Conservation (phyloP, 1,139 yeast species). For the Citeromyces hawaiiensis region DNA sequence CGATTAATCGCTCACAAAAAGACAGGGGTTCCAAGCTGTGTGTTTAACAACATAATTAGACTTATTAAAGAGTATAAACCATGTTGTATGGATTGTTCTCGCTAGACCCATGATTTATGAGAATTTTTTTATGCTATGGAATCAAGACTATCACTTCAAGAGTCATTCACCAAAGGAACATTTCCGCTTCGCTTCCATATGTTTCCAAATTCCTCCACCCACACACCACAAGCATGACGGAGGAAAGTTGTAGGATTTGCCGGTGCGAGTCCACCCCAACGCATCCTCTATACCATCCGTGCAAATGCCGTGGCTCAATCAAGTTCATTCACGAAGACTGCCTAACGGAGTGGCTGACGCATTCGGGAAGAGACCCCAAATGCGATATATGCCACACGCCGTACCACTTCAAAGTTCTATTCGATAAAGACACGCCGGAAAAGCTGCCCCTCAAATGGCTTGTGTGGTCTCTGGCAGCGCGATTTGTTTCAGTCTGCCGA, state of each 20-base stretch:
- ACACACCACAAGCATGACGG: constrained; percentile 12
- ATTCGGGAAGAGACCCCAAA: constrained; percentile 43
- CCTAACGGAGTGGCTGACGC: constrained; percentile 74
- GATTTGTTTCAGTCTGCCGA: constrained; percentile 4
- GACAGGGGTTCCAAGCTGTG: too few relatives aligned
- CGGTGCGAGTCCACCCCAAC: constrained; percentile 75
- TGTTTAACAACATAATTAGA: too few relatives aligned
- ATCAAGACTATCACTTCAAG: too few relatives aligned
- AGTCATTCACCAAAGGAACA: too few relatives aligned
- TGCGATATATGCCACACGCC: constrained; percentile 88
- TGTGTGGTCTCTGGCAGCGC: constrained; percentile 21
- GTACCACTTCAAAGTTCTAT: constrained; percentile 60
- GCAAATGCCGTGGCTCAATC: constrained; percentile 89
- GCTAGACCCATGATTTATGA: too few relatives aligned
- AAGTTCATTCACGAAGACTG: constrained; percentile 91
- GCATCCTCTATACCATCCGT: constrained; percentile 84
- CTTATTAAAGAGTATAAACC: too few relatives aligned
- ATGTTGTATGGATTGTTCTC: too few relatives aligned
- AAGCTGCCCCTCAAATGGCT: constrained; percentile 41
- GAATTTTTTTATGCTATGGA: too few relatives aligned
- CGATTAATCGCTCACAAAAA: too few relatives aligned
- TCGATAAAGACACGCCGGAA: constrained; percentile 58
- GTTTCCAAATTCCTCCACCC: too few relatives aligned
- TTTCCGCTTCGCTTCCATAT: too few relatives aligned
- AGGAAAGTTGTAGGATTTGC: constrained; percentile 75